A percentile compares a stretch with the other conserved stretches of the same genome.
These are phyloP conservation scores for Cutaneotrichosporon sp. DNA, from an alignment of 1,284 basidiomycete species.

Conservation along the genomic window DNA sequence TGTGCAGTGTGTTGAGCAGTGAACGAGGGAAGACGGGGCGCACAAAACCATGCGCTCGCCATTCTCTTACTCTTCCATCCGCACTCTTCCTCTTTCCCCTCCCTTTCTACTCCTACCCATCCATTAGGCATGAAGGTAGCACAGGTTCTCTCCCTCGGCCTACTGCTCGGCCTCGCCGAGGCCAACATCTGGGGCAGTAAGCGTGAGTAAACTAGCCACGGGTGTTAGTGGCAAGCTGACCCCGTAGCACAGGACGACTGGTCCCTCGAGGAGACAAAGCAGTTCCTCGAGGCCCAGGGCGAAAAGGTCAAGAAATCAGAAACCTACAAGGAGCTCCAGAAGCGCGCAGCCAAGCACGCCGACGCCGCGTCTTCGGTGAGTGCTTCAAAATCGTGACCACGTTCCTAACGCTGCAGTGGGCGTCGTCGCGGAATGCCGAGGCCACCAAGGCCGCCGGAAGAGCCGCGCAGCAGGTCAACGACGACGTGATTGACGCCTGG, in stretches of 20 bases:
- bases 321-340: conserved; percentile 42
- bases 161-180: conserved; percentile 30
- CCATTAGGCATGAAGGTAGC: conserved; percentile 1
- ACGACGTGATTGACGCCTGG: conserved; percentile 54
- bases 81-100: neutral
- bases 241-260: conserved; percentile 57
- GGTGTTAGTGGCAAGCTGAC: neutral
- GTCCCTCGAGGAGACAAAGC: conserved; percentile 59
- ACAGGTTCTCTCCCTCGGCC: conserved; percentile 22
- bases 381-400: neutral
- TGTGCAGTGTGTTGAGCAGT: neutral
- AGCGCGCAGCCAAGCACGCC: conserved; percentile 53
- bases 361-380: conserved; percentile 51
- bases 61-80: neutral
- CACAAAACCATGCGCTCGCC: neutral
- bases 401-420: conserved; percentile 26
- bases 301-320: conserved; percentile 57
- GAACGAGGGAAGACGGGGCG: neutral
- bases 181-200: conserved; percentile 45
- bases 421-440: conserved; percentile 21
- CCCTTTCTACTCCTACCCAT: neutral
- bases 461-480: conserved; percentile 51
- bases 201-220: conserved; percentile 28
- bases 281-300: conserved; percentile 68
- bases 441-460: conserved; percentile 57